Evolutionary conservation across 2,329 filamentous ascomycete genomes (phyloP), one percentile per base, ranked within the genome.

Genomic region (Fusarium sp.): DNA sequence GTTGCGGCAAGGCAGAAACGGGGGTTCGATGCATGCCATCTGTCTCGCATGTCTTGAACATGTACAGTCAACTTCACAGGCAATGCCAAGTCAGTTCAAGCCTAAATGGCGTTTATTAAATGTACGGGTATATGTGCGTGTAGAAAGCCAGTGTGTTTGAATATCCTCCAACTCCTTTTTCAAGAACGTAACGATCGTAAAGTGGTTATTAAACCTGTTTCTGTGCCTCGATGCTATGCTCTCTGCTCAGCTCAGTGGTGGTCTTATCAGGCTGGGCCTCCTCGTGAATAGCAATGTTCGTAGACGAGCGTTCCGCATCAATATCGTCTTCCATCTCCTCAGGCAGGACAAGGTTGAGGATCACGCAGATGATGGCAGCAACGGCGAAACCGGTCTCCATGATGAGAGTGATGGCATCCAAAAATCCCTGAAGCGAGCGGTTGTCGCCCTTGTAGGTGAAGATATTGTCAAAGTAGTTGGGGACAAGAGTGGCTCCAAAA

Each of bases 371-470:
- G 27, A 95, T 88, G 0, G 93, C 95, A 0, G 93, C 92, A 23
- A 97, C 87, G 1, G 92, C 92, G 72, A 93, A 94, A 0, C 93
- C 93, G 0, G 92, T 95, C 83, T 93, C 89, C 89, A 95, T 92
- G 67, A 95, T 86, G 45, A 95, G 84, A 6, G 88, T 87, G 67
- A 95, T 91, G 61, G 94, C 93, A 77, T 95, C 92, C 68, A 93
- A 88, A 82, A 97, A 95, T 3, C 94, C 94, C 56, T 87, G 84
- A 3, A 96, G 88, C 5, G 89, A 87, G 70, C 87, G 88, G 83
- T 95, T 94, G 69, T 87, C 82, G 13, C 93, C 94, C 0, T 81
- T 80, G 79, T 95, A 95, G 5, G 91, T 93, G 81, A 97, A 95
- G 63, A 97, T 90, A 71, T 89, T 87, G 69, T 84, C 81, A 79